Conservation (phyloP, 1,284 basidiomycete species). For the Mixia osmundae region DNA sequence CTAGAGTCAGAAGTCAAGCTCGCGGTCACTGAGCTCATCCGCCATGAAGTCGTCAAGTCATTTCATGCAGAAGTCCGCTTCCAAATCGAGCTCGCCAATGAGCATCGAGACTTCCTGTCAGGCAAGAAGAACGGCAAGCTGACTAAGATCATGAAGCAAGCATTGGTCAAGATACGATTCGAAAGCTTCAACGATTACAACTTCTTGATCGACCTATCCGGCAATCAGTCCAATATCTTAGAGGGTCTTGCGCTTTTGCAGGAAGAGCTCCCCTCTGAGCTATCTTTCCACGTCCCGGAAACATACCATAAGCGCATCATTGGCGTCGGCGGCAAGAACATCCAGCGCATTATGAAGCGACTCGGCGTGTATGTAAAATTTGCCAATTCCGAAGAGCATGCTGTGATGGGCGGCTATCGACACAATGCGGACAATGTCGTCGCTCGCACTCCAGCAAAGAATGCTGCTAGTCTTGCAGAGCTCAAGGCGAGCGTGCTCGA, state of each 20-base stretch:
- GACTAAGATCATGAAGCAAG: slow-evolving; percentile 93
- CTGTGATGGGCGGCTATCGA: slow-evolving; percentile 75
- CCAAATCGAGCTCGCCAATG: slow-evolving; percentile 93
- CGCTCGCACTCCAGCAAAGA: slow-evolving; percentile 91
- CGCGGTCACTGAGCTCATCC: slow-evolving; percentile 65
- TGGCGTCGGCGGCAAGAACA: slow-evolving; percentile 91
- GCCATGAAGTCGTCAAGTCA: slow-evolving; percentile 63
- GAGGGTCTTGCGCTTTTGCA: slow-evolving; percentile 74
- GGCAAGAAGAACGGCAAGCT: slow-evolving; percentile 98
- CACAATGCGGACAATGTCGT: slow-evolving; percentile 98
- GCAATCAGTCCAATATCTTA: slow-evolving; percentile 50
- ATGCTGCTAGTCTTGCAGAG: slow-evolving; percentile 82
- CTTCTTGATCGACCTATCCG: slow-evolving; percentile 67
- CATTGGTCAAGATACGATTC: slow-evolving; percentile 94
- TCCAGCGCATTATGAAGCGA: slow-evolving; percentile 99
- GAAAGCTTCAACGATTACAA: slow-evolving; percentile 98
- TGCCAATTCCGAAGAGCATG: slow-evolving; percentile 93
- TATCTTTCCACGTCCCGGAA: slow-evolving; percentile 97
- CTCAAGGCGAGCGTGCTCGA: slow-evolving; percentile 95
- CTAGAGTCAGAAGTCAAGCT: slow-evolving; percentile 72
- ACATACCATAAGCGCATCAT: slow-evolving; percentile 98
- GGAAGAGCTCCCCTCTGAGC: slow-evolving; percentile 94
- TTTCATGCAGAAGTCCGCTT: slow-evolving; percentile 96
- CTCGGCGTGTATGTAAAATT: slow-evolving; percentile 99
- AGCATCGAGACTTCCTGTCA: slow-evolving; percentile 93